Conservation (phyloP, 2,329 filamentous ascomycete genomes). For the Aspergillus sojae region DNA sequence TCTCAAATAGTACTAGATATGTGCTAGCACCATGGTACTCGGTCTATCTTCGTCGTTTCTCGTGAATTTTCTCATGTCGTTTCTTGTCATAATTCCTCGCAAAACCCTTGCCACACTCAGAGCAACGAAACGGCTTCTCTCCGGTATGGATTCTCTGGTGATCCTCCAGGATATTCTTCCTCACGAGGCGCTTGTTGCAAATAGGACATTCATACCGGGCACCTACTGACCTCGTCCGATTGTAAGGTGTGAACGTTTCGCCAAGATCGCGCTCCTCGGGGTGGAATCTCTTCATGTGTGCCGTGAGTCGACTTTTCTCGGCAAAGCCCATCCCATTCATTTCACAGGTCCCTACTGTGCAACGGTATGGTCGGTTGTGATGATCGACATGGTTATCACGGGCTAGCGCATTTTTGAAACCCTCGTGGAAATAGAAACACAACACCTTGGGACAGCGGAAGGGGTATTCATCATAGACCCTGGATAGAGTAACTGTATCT, state of each 20-base stretch:
- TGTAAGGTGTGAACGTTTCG: conserved; percentile 3
- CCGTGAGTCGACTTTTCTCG: neutral
- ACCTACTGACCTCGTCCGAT: neutral
- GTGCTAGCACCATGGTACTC: neutral
- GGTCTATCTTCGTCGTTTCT: neutral
- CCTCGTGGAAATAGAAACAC: conserved; percentile 9
- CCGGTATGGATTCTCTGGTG: conserved; percentile 4
- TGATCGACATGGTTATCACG: conserved; percentile 1
- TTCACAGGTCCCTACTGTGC: neutral
- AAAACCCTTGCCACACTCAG: neutral
- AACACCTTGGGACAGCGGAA: conserved; percentile 6
- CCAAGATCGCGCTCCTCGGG: conserved; percentile 5
- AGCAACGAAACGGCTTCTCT: conserved; percentile 8
- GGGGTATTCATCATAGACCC: neutral
- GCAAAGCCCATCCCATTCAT: neutral
- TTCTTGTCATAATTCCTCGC: neutral
- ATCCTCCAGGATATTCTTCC: conserved; percentile 7
- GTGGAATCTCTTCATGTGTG: conserved; percentile 5
- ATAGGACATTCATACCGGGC: neutral
- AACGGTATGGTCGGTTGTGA: conserved; percentile 3
- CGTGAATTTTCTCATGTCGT: neutral
- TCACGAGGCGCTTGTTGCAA: neutral
- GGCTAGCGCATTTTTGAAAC: neutral
- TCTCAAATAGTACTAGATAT: neutral
- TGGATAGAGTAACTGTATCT: neutral